Conservation (phyloP, 139 green algal species). For the Asterochloris sp. region DNA sequence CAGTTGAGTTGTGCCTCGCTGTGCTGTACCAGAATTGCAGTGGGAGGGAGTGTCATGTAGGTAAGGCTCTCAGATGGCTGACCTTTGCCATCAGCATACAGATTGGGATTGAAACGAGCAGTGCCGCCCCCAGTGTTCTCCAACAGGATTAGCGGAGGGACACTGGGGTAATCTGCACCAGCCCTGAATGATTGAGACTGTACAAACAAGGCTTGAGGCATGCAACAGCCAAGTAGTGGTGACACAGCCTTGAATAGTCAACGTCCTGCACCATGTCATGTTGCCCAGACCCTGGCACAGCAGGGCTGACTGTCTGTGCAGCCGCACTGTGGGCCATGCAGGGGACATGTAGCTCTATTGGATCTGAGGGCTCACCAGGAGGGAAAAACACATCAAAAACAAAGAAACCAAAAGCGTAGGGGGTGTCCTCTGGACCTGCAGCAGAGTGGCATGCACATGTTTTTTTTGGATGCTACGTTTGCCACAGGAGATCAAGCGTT, state of each 20-base stretch:
- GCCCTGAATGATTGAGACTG: not conserved
- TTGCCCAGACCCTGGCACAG: too few species aligned
- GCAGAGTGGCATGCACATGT: too few species aligned
- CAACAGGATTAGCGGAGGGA: slow-evolving; percentile 66
- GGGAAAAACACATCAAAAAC: slow-evolving; percentile 85
- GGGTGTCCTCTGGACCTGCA: slow-evolving; percentile 61
- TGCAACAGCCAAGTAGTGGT: too few species aligned
- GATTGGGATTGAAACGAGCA: slow-evolving; percentile 84
- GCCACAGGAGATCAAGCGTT: too few species aligned
- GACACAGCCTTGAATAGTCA: too few species aligned
- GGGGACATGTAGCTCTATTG: not conserved
- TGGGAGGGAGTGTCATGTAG: not conserved
- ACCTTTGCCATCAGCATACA: slow-evolving; percentile 76
- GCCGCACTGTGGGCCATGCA: too few species aligned
- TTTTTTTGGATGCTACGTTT: too few species aligned
- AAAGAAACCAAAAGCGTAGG: slow-evolving; percentile 74
- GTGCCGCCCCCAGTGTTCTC: slow-evolving; percentile 71
- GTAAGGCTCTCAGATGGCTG: not conserved
- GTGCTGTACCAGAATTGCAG: not conserved
- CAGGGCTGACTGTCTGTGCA: too few species aligned
- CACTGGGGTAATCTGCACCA: slow-evolving; percentile 60
- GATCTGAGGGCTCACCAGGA: not conserved
- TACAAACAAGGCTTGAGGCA: not conserved
- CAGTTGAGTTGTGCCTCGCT: not conserved
- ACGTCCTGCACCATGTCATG: too few species aligned